These are phyloP conservation scores for Bisporella sp. DNA, from an alignment of 2,329 filamentous ascomycete genomes.

Conservation along the genomic window DNA sequence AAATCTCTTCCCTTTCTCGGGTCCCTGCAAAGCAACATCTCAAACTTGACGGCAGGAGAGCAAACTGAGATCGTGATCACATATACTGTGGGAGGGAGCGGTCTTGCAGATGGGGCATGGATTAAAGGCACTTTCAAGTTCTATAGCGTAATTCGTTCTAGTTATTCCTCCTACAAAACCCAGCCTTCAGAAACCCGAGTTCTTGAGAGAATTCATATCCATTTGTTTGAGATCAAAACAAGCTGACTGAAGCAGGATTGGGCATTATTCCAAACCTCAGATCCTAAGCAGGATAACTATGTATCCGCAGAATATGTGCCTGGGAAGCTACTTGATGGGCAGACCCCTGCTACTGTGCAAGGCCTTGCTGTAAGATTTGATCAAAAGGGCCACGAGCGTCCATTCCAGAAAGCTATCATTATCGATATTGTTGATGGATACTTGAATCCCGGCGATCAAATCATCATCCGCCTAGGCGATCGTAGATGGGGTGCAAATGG, in stretches of 20 bases:
- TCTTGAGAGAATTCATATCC: too few relatives aligned
- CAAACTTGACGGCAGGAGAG: constrained; percentile 21
- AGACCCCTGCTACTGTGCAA: constrained; percentile 30
- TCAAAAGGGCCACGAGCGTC: constrained; percentile 32
- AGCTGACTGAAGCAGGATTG: constrained; percentile 17
- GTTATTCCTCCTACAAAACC: background rate
- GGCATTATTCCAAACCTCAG: constrained; percentile 30
- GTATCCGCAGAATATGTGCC: constrained; percentile 28
- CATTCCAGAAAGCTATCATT: constrained; percentile 32
- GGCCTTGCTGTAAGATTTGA: constrained; percentile 29
- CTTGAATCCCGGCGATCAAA: constrained; percentile 30
- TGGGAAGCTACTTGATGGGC: constrained; percentile 19
- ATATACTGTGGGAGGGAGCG: constrained; percentile 27
- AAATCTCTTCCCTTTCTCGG: constrained; percentile 27
- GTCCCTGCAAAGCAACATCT: constrained; percentile 19
- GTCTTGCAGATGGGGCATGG: constrained; percentile 30
- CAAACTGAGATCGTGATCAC: constrained; percentile 25
- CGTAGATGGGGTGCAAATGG: constrained; percentile 26
- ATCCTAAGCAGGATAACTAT: constrained; percentile 26
- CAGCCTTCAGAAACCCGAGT: background rate
- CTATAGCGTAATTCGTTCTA: constrained; percentile 21
- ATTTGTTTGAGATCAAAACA: too few relatives aligned
- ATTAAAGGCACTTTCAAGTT: constrained; percentile 34
- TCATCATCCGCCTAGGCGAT: constrained; percentile 29
- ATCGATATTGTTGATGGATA: constrained; percentile 31